Evolutionary conservation across 2,329 filamentous ascomycete species (phyloP).

Genomic region (Microdochium trichocladiopsis): DNA sequence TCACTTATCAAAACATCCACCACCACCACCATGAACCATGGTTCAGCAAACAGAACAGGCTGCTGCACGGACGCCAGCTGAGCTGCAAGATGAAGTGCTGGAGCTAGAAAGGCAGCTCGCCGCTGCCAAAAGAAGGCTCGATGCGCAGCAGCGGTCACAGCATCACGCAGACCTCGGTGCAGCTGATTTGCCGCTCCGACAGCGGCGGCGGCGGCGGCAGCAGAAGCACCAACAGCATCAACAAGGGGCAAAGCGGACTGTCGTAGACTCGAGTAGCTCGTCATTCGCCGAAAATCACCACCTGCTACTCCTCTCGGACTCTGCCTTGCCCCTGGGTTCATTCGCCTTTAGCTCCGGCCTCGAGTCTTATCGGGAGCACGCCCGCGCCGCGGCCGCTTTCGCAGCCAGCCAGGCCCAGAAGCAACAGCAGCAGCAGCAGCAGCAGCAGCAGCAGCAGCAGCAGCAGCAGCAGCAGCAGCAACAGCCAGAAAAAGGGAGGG

Average conservation of each 20-base stretch:
- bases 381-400: conserved; percentile 18
- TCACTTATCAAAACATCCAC: background rate
- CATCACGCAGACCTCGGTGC: conserved; percentile 1
- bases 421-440: conserved; percentile 2
- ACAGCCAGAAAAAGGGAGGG: no score
- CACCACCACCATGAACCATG: background rate
- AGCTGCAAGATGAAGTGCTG: conserved; percentile 45
- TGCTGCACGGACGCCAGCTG: conserved; percentile 8
- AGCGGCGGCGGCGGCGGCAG: background rate
- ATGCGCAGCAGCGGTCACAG: background rate
- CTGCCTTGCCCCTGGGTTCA: conserved; percentile 74
- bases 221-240: background rate
- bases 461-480: conserved; percentile 12
- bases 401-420: background rate
- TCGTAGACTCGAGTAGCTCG: no score
- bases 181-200: background rate
- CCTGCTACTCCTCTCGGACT: conserved; percentile 72
- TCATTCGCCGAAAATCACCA: conserved; percentile 47
- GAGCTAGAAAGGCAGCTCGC: conserved; percentile 47
- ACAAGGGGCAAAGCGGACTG: conserved; percentile 4
- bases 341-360: conserved; percentile 81
- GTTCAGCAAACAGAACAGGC: background rate
- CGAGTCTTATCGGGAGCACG: conserved; percentile 75
- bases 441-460: conserved; percentile 1
- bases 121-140: conserved; percentile 24